A percentile compares a stretch with the other conserved stretches of the same genome.
phyloP scores from a whole-genome alignment of 164 flowering plant species.

The Vitis rotundifolia region DNA sequence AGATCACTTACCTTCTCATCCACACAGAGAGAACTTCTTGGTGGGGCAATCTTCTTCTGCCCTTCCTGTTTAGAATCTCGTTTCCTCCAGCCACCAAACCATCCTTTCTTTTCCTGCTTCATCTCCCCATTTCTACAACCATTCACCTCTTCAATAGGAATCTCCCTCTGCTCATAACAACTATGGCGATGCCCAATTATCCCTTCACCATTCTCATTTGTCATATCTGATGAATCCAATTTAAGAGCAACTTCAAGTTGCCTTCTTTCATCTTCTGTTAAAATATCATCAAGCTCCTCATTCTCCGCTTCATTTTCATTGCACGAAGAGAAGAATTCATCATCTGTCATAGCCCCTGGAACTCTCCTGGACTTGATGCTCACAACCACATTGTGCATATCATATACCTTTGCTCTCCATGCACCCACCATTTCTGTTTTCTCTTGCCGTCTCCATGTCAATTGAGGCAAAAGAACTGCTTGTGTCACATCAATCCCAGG shows the following conservation, averaged over 20 bases:
- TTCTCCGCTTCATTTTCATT: conserved; percentile 70
- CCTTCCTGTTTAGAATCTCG: conserved; percentile 50
- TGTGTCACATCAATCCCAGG: conserved; percentile 94
- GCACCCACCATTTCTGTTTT: conserved; percentile 70
- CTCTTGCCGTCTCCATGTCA: conserved; percentile 89
- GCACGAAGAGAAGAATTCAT: conserved; percentile 61
- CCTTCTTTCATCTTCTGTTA: conserved; percentile 82
- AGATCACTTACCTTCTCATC: conserved; percentile 85
- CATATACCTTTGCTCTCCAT: conserved; percentile 88
- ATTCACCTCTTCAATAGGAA: conserved; percentile 56
- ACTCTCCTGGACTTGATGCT: conserved; percentile 86
- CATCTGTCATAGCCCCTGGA: conserved; percentile 88
- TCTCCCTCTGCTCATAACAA: conserved; percentile 61
- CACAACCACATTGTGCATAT: conserved; percentile 88
- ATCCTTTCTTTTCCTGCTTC: conserved; percentile 76
- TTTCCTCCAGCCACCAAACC: conserved; percentile 90
- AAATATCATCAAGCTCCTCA: conserved; percentile 59
- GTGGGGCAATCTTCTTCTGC: conserved; percentile 54
- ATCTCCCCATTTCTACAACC: conserved; percentile 50
- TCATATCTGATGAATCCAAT: conserved; percentile 55
- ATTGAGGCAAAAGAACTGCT: conserved; percentile 81
- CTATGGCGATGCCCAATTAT: conserved; percentile 71
- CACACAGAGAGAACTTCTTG: conserved; percentile 75
- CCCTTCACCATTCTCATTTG: conserved; percentile 42
- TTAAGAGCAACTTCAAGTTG: conserved; percentile 85